Percentiles rank a stretch among this genome's conserved stretches.
phyloP scores from a whole-genome alignment of 148 eudicot species.

The Diospyros lotus region DNA sequence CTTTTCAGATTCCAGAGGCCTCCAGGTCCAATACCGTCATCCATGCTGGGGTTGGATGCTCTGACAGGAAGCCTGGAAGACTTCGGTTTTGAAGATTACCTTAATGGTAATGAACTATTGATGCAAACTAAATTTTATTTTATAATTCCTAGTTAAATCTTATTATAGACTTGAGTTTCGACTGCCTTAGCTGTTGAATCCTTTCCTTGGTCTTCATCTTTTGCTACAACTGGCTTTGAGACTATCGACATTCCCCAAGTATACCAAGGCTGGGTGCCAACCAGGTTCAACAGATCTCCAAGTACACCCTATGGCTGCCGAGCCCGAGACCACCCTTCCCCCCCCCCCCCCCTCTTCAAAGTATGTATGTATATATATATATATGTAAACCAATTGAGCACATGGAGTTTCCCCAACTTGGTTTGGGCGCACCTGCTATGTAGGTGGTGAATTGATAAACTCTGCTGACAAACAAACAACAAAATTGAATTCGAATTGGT shows the following conservation, averaged over 20 bases:
- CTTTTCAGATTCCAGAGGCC: constrained; percentile 76
- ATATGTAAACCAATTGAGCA: too few relatives aligned
- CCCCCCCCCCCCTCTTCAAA: too few relatives aligned
- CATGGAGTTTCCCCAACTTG: too few relatives aligned
- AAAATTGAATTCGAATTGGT: background rate
- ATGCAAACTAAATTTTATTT: background rate
- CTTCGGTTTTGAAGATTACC: constrained; percentile 81
- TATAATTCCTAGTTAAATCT: background rate
- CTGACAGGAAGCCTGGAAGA: constrained; percentile 59
- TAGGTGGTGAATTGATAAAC: too few relatives aligned
- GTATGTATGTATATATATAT: too few relatives aligned
- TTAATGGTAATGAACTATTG: constrained; percentile 49
- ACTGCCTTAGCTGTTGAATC: background rate
- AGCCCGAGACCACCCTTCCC: too few relatives aligned
- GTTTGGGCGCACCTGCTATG: too few relatives aligned
- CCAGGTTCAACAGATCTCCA: background rate
- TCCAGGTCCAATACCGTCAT: constrained; percentile 79
- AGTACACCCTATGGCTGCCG: too few relatives aligned
- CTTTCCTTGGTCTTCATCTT: background rate
- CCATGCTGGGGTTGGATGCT: constrained; percentile 82
- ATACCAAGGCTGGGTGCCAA: background rate
- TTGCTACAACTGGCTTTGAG: background rate
- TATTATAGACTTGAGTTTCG: background rate
- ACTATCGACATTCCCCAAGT: background rate
- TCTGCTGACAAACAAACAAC: too few relatives aligned